Base-by-base conservation (phyloP, 2,329 filamentous ascomycete species). In the Trichoderma pleuroti region DNA sequence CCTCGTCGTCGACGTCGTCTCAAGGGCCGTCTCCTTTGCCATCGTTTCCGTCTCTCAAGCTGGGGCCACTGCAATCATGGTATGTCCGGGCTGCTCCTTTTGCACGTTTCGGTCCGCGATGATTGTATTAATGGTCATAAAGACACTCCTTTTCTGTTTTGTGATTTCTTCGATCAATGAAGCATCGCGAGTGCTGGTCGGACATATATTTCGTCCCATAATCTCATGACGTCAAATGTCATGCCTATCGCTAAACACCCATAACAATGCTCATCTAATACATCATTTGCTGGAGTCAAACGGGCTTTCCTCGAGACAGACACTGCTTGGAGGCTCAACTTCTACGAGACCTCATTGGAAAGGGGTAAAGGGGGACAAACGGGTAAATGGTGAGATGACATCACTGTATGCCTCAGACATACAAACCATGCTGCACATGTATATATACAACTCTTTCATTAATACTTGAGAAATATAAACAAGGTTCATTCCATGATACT, bases 61-160 rank as follows among this genome's bases (percentile, higher is more conserved):
- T 12, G n/a, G 24, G 32, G 11, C 56, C 30, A n/a, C 21, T 66
- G 18, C 34, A 52, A 6, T 54, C 72, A 72, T 71, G 72, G 71
- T 57, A 67, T 26, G 59, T 64, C 7, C 57, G 9, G 12, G 12
- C 34, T 26, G 2, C 10, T 46, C 28, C 16, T 5, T 6, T 34
- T 64, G 28, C 28, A 0, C 9, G 4, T 28, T 21, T 4, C 11
- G 10, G 32, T 5, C 16, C 10, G 30, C 6, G 28, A 56, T 52
- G 14, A 26, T 24, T 39, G 2, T 42, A 2, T 30, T 39, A n/a
- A 24, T 65, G n/a, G 3, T n/a, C 18, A 7, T n/a, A 10, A 54
- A 65, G 63, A 66, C 49, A 14, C n/a, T 3, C 26, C 1, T 12
- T 11, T 18, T 18, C 24, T 4, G 10, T 3, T 28, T 6, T 18